Conservation (phyloP, 108 stramenopile genomes). For the Epithemia pelagica region DNA sequence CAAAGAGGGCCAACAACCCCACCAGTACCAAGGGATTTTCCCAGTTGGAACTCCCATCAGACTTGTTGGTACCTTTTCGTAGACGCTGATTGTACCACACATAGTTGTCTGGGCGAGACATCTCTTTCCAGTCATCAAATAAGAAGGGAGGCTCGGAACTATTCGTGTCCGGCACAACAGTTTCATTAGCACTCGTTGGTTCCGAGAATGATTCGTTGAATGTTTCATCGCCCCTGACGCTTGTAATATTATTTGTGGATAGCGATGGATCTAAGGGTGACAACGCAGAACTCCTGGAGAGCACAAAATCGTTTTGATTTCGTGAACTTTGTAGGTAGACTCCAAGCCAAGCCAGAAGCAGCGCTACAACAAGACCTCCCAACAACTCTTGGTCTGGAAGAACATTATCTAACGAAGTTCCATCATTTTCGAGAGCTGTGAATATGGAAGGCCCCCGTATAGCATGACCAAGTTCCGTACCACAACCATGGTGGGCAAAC, state of each 20-base stretch:
- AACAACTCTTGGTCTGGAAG: neutral
- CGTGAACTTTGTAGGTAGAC: slow-evolving; percentile 29
- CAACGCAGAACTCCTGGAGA: too few relatives aligned
- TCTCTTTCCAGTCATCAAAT: slow-evolving; percentile 52
- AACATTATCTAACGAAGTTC: neutral
- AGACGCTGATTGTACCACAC: slow-evolving; percentile 35
- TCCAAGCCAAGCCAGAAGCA: slow-evolving; percentile 34
- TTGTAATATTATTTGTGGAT: neutral
- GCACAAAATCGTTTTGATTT: slow-evolving; percentile 26
- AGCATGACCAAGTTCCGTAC: too few relatives aligned
- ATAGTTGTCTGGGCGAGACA: slow-evolving; percentile 66
- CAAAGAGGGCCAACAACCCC: slow-evolving; percentile 48
- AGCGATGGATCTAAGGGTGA: neutral
- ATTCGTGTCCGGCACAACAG: neutral
- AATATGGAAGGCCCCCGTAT: too few relatives aligned
- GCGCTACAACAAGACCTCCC: slow-evolving; percentile 31
- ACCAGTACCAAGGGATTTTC: slow-evolving; percentile 35
- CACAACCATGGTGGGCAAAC: too few relatives aligned
- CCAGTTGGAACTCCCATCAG: neutral
- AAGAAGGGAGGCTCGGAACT: neutral
- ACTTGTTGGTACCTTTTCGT: neutral
- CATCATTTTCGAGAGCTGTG: neutral
- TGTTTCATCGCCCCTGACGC: too few relatives aligned
- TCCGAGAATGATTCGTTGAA: too few relatives aligned
- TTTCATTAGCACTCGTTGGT: neutral